These are phyloP conservation scores for Blastocladiella britannica DNA, from an alignment of 192 early-diverging fungal species.

Conservation along the genomic window DNA sequence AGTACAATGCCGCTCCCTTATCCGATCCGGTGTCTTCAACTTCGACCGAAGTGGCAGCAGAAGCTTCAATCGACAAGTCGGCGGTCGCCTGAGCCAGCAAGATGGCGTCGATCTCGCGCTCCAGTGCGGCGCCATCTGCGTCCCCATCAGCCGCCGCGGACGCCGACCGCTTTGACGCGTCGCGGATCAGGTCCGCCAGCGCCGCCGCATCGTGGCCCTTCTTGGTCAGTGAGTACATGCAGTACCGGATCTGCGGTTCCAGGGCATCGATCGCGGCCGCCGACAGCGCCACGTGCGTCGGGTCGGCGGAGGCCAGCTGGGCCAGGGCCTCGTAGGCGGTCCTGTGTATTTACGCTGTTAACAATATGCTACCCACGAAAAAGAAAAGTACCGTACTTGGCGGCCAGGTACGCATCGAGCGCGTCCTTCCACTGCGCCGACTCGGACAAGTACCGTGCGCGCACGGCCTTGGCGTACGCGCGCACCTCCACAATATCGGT, in stretches of 20 bases:
- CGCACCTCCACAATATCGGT: background rate
- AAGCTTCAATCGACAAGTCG: too few species aligned
- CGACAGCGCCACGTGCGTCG: conserved; percentile 30
- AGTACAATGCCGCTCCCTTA: too few species aligned
- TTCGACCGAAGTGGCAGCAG: too few species aligned
- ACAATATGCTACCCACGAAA: too few species aligned
- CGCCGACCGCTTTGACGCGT: too few species aligned
- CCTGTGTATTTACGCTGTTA: too few species aligned
- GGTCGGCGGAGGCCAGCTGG: conserved; percentile 22
- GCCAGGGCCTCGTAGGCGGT: conserved; percentile 46
- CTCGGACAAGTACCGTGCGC: background rate
- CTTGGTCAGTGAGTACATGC: conserved; percentile 41
- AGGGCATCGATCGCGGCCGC: conserved; percentile 48
- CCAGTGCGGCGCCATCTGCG: too few species aligned
- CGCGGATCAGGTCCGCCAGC: conserved; percentile 20
- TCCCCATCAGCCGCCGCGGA: too few species aligned
- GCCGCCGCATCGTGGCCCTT: conserved; percentile 20
- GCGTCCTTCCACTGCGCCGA: background rate
- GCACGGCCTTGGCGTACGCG: background rate
- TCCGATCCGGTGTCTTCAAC: too few species aligned
- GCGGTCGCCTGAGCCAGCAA: too few species aligned
- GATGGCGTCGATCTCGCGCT: too few species aligned
- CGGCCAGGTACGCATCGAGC: background rate
- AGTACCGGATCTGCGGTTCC: conserved; percentile 61
- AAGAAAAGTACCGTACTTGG: background rate